Percentiles rank a stretch among this genome's conserved stretches.
These are phyloP conservation scores for Phyllachora maydis DNA, from an alignment of 2,329 filamentous ascomycete genomes.

Conservation along the genomic window DNA sequence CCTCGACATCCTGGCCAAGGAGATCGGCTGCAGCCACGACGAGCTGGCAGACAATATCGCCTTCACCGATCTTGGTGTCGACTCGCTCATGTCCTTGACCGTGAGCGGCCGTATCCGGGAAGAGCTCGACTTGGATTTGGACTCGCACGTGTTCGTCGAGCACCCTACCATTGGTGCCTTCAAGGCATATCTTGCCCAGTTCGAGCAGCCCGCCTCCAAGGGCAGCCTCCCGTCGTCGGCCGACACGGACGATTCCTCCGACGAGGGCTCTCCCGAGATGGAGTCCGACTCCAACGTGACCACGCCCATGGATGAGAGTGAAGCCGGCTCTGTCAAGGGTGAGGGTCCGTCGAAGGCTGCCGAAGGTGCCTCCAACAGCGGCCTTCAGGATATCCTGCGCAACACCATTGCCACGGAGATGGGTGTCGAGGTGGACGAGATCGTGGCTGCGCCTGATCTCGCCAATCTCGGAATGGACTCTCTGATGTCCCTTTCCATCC, in stretches of 20 bases:
- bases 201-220: constrained; percentile 12
- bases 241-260: constrained; percentile 14
- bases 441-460: constrained; percentile 29
- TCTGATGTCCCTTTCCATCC: constrained; percentile 33
- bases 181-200: constrained; percentile 20
- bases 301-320: constrained; percentile 29
- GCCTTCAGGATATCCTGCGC: constrained; percentile 31
- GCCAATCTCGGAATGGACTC: constrained; percentile 38
- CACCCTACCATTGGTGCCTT: constrained; percentile 31
- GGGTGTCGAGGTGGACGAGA: constrained; percentile 46
- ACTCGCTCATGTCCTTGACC: constrained; percentile 39
- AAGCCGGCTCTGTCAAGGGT: constrained; percentile 25
- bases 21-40: constrained; percentile 30
- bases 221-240: constrained; percentile 9
- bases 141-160: constrained; percentile 30
- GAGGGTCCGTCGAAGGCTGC: constrained; percentile 8
- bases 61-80: constrained; percentile 36
- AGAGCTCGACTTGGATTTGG: constrained; percentile 32
- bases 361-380: constrained; percentile 12
- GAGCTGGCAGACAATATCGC: constrained; percentile 34
- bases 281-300: constrained; percentile 29
- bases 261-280: constrained; percentile 22
- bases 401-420: constrained; percentile 51
- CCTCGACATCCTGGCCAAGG: constrained; percentile 31
- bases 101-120: constrained; percentile 35